A percentile compares a stretch with the other conserved stretches of the same genome.
phyloP scores from a whole-genome alignment of 106 monocot species.

The Phalaenopsis aphrodite region DNA sequence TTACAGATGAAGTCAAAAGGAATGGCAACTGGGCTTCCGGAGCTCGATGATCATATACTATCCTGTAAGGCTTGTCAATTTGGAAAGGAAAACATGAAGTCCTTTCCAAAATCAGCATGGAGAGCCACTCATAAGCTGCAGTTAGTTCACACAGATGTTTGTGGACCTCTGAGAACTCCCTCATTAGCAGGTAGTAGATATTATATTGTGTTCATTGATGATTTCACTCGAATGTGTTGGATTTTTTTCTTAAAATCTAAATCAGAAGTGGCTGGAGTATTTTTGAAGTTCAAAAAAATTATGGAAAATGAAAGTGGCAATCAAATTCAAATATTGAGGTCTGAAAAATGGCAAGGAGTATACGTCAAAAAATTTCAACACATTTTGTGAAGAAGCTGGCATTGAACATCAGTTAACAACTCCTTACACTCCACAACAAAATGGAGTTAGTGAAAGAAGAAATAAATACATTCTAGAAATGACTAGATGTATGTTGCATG shows the following conservation, averaged over 20 bases:
- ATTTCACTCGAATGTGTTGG: constrained; percentile 5
- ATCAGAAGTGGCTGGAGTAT: constrained; percentile 3
- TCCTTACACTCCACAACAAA: neutral
- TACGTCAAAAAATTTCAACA: neutral
- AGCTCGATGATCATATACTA: neutral
- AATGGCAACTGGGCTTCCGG: neutral
- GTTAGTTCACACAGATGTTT: neutral
- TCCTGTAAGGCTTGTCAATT: constrained; percentile 1
- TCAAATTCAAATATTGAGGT: neutral
- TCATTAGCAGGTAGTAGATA: neutral
- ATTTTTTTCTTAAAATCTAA: constrained; percentile 8
- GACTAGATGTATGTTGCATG: constrained; percentile 8
- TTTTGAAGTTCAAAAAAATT: neutral
- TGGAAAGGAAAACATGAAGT: constrained; percentile 5
- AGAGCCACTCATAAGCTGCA: neutral
- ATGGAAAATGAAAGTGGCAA: constrained; percentile 8
- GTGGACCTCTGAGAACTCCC: neutral
- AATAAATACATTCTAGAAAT: constrained; percentile 5
- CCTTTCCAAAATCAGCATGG: neutral
- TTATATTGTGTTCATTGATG: constrained; percentile 4
- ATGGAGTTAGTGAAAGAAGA: neutral
- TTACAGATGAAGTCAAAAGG: neutral
- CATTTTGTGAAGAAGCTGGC: neutral
- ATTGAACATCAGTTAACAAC: constrained; percentile 7
- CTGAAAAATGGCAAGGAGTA: constrained; percentile 2